A percentile compares a stretch with the other conserved stretches of the same genome.
Evolutionary conservation across 2,329 filamentous ascomycete genomes (phyloP).

Genomic region (Epichloe scottii): DNA sequence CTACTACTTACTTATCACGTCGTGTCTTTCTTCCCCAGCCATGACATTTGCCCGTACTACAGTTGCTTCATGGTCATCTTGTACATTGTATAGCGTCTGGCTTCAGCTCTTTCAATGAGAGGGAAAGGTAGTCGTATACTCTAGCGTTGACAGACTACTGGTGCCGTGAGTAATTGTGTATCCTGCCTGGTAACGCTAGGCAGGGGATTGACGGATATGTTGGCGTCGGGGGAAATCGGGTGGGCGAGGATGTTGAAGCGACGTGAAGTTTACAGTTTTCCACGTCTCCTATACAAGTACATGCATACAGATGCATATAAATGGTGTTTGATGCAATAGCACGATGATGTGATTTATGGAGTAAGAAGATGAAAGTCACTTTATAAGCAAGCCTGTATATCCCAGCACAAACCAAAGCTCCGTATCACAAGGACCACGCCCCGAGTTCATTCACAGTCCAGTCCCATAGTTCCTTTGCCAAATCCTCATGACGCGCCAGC

Average conservation of each 20-base stretch:
- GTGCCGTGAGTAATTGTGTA: too few relatives aligned
- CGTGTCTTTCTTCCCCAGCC: neutral
- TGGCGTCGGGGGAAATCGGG: too few relatives aligned
- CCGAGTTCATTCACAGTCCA: slow-evolving; percentile 23
- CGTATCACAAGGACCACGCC: neutral
- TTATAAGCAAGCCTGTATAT: too few relatives aligned
- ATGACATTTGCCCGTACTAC: neutral
- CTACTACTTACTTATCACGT: neutral
- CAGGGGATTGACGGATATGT: too few relatives aligned
- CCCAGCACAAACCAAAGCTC: neutral
- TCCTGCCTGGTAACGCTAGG: too few relatives aligned
- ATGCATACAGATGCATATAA: neutral
- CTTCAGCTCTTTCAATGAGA: neutral
- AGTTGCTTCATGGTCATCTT: neutral
- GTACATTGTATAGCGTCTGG: neutral
- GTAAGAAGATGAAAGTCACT: too few relatives aligned
- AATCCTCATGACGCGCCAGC: slow-evolving; percentile 14
- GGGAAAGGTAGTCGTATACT: too few relatives aligned
- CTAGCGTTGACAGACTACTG: too few relatives aligned
- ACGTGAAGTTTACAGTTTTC: neutral
- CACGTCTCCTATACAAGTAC: neutral
- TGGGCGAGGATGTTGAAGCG: too few relatives aligned
- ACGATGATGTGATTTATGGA: too few relatives aligned
- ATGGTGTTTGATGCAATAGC: too few relatives aligned
- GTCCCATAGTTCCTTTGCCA: slow-evolving; percentile 21